Percentiles rank a stretch among this genome's conserved stretches.
Evolutionary conservation across 148 eudicot species (phyloP).

Genomic region (Rhododendron mucronatum): DNA sequence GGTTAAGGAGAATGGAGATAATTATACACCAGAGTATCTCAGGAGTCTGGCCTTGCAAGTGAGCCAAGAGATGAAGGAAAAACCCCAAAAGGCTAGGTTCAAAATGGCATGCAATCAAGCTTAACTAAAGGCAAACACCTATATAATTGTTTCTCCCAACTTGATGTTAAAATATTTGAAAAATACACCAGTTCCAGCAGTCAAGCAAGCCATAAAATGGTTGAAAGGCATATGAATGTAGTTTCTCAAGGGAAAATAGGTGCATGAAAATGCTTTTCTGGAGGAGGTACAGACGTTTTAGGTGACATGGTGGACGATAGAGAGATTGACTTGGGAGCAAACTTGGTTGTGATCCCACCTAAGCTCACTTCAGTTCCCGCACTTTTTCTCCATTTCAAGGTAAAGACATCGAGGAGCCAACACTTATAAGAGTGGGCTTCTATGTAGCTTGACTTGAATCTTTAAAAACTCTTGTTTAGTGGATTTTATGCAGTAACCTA

Average conservation of each 20-base stretch:
- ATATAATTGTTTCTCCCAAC: neutral
- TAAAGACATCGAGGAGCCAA: neutral
- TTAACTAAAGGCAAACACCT: neutral
- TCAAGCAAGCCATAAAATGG: neutral
- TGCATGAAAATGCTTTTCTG: neutral
- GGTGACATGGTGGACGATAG: neutral
- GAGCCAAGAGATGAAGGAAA: neutral
- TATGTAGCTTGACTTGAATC: neutral
- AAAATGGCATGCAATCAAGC: neutral
- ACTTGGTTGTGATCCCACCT: neutral
- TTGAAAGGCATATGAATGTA: neutral
- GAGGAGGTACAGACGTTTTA: neutral
- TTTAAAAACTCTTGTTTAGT: neutral
- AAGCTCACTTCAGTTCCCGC: neutral
- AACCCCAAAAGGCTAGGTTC: neutral
- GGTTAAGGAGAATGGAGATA: neutral
- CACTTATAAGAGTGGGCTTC: neutral
- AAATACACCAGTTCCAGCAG: neutral
- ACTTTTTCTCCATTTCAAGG: neutral
- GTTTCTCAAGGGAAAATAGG: neutral
- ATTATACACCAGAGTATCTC: neutral
- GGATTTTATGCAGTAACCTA: neutral
- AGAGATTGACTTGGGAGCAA: neutral
- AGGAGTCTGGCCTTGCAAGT: neutral
- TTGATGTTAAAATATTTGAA: neutral